These are phyloP conservation scores for Inonotus hispidus DNA, from an alignment of 1,284 basidiomycete species.

Conservation along the genomic window DNA sequence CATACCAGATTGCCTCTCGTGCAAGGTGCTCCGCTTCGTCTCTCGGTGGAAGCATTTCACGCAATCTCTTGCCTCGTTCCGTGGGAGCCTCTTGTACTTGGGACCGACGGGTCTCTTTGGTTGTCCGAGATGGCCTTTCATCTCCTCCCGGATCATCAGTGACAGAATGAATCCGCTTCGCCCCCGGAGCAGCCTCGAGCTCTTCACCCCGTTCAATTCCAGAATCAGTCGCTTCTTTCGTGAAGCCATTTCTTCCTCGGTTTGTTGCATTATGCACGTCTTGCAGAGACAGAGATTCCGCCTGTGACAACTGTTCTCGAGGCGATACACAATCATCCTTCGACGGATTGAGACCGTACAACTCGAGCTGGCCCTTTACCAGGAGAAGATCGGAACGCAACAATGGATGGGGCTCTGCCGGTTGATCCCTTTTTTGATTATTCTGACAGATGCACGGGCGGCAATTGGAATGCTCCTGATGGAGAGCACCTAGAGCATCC, in stretches of 20 bases:
- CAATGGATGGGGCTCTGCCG: conserved; percentile 21
- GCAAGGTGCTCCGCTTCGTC: neutral
- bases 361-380: conserved; percentile 20
- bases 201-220: neutral
- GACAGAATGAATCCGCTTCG: neutral
- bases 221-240: neutral
- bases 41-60: neutral
- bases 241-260: neutral
- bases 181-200: neutral
- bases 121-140: neutral
- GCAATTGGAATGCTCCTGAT: conserved; percentile 7
- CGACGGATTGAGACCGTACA: conserved; percentile 1
- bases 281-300: neutral
- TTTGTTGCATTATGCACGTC: neutral
- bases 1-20: neutral
- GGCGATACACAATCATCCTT: neutral
- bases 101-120: neutral
- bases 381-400: conserved; percentile 23
- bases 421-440: neutral
- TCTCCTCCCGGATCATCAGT: neutral
- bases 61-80: neutral
- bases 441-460: neutral
- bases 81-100: neutral
- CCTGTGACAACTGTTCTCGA: neutral
- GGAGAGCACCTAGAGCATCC: conserved; percentile 2